These are phyloP conservation scores for Gamarada debralockiae DNA, from an alignment of 495 filamentous ascomycete species.

Conservation along the genomic window DNA sequence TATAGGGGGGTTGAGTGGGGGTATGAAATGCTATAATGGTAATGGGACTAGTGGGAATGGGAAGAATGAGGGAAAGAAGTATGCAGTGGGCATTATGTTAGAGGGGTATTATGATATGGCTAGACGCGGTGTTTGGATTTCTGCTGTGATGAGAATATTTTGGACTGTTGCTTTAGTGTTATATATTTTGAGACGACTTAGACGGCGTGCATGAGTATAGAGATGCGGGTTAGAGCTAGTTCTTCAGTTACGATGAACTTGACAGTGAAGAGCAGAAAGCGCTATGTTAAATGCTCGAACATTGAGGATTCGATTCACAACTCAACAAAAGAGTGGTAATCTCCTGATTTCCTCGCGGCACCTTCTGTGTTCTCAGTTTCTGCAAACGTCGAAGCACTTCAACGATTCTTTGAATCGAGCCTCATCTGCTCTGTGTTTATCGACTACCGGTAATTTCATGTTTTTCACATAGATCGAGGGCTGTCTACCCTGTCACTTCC, in stretches of 20 bases:
- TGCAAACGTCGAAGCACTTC: too few relatives aligned
- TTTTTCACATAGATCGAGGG: too few relatives aligned
- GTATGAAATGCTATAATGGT: too few relatives aligned
- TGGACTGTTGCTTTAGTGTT: constrained; percentile 17
- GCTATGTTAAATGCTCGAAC: too few relatives aligned
- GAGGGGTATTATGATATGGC: constrained; percentile 68
- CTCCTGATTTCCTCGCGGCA: neutral
- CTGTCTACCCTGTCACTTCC: too few relatives aligned
- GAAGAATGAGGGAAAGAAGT: constrained; percentile 14
- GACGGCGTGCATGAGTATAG: neutral
- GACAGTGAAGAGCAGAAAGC: too few relatives aligned
- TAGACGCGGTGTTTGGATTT: constrained; percentile 53
- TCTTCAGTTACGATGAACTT: too few relatives aligned
- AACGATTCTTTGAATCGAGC: too few relatives aligned
- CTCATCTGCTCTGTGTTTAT: too few relatives aligned
- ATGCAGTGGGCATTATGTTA: constrained; percentile 58
- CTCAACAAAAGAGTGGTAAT: neutral
- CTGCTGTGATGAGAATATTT: constrained; percentile 35
- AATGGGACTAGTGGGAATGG: constrained; percentile 13
- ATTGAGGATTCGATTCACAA: too few relatives aligned
- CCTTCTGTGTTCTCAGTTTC: too few relatives aligned
- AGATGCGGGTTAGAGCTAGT: neutral
- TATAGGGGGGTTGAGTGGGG: constrained; percentile 15
- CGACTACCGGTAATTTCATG: too few relatives aligned
- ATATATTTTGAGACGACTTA: constrained; percentile 18